Conservation (phyloP, 2,329 filamentous ascomycete species). For the Hypoxylon sp. region DNA sequence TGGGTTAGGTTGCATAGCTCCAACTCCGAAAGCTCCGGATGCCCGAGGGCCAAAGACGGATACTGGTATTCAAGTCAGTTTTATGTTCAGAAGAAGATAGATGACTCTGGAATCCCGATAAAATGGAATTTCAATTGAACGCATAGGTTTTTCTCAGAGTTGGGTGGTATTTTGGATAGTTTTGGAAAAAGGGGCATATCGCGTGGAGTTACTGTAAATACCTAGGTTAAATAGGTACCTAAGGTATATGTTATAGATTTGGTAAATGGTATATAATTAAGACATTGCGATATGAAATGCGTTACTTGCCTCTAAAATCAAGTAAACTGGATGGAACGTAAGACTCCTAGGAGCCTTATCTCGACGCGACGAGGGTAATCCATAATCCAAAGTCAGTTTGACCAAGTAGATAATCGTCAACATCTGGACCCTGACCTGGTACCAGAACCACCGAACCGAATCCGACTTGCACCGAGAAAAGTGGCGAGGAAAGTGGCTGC, state of each 20-base stretch:
- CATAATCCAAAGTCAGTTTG: neutral
- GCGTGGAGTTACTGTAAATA: neutral
- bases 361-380: neutral
- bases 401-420: neutral
- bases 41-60: slow-evolving; percentile 1
- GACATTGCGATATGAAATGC: neutral
- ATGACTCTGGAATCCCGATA: neutral
- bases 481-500: slow-evolving; percentile 5
- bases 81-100: neutral
- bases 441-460: slow-evolving; percentile 1
- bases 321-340: neutral
- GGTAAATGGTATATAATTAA: neutral
- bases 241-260: too few species aligned
- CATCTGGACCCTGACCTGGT: neutral
- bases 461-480: slow-evolving; percentile 13
- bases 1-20: neutral
- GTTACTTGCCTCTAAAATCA: neutral
- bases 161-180: neutral
- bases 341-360: neutral
- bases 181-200: neutral
- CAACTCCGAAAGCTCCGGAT: slow-evolving; percentile 5
- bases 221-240: neutral
- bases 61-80: neutral
- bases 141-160: neutral
- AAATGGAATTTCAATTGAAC: neutral